Base-by-base conservation (phyloP, 2,329 filamentous ascomycete species). In the Colletotrichum gigasporum region DNA sequence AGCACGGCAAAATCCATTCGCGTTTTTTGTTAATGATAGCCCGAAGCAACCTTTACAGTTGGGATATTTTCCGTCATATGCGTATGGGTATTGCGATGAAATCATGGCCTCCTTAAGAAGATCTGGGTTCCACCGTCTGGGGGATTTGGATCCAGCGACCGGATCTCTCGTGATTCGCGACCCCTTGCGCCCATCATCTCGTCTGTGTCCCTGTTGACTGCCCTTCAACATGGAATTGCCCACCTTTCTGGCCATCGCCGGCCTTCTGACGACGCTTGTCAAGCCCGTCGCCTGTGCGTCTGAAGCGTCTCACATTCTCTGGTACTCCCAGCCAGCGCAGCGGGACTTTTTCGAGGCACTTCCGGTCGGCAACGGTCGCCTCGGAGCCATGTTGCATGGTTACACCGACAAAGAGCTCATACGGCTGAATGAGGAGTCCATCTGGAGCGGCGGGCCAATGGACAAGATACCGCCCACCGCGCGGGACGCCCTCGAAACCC, bases 341-440 rank as follows among this genome's bases (percentile, higher is more conserved):
- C 20, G 41, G n/a, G 41, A 42, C 47, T 37, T 44, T 11, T 45
- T 34, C 14, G 63, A 65, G 11, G 60, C 45, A 5, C 52, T 81
- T 1, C 79, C 79, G 2, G 71, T 82, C 42, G 80, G 80, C 7
- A 82, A 82, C 63, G 79, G 80, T n/a, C 75, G 79, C 32, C 51
- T 70, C 1, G 69, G 69, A 10, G 68, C 65, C 42, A 79, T 80
- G 76, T 69, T 82, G 16, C 77, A 78, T 65, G 80, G 80, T 12
- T 58, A 59, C 12, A 44, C 55, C 8, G 56, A 55, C 32, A 62
- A 71, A 2, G 81, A 83, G 64, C 68, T 75, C 20, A 72, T 82
- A 11, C 72, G 74, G 22, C 69, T 83, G 18, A 83, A 82, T 52
- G 80, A 83, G 67, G 79, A 82, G 60, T 80, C 78, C 3, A 73